Percentiles rank a stretch among this genome's conserved stretches.
These are phyloP conservation scores for Fusarium palustre DNA, from an alignment of 2,329 filamentous ascomycete genomes.

Conservation along the genomic window DNA sequence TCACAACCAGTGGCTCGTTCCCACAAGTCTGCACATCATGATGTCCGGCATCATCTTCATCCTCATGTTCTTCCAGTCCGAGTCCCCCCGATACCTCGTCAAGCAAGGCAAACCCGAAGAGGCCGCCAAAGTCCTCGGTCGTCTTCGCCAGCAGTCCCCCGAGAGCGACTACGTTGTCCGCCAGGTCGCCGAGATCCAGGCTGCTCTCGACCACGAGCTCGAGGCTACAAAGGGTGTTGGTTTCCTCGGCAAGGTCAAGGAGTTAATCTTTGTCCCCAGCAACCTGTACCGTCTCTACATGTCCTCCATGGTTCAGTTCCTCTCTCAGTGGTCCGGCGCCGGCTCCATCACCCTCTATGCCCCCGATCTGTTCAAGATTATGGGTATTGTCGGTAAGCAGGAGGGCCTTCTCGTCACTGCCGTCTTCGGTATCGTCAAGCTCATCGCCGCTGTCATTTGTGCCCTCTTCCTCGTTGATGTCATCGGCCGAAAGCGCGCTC, in stretches of 20 bases:
- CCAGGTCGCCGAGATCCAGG: slow-evolving; percentile 74
- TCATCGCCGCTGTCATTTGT: slow-evolving; percentile 73
- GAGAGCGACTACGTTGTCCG: slow-evolving; percentile 71
- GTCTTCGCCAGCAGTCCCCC: slow-evolving; percentile 68
- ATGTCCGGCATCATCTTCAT: slow-evolving; percentile 78
- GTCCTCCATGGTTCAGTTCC: slow-evolving; percentile 74
- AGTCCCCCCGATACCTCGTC: slow-evolving; percentile 78
- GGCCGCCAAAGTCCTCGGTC: slow-evolving; percentile 66
- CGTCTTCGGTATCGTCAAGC: slow-evolving; percentile 81
- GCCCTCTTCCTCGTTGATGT: slow-evolving; percentile 84
- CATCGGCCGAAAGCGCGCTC: slow-evolving; percentile 77
- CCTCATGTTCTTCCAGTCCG: slow-evolving; percentile 75
- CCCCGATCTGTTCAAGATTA: slow-evolving; percentile 76
- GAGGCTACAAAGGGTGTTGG: slow-evolving; percentile 76
- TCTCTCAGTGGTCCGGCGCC: slow-evolving; percentile 80
- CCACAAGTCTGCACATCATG: slow-evolving; percentile 81
- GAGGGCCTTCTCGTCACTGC: slow-evolving; percentile 79
- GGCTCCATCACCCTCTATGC: slow-evolving; percentile 83
- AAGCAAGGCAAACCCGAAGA: slow-evolving; percentile 71
- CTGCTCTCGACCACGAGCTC: slow-evolving; percentile 75
- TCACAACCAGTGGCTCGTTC: slow-evolving; percentile 70
- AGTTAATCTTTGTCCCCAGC: slow-evolving; percentile 73
- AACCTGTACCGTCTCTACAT: slow-evolving; percentile 82
- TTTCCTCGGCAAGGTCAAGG: slow-evolving; percentile 74
- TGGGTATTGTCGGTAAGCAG: slow-evolving; percentile 75